These are phyloP conservation scores for Pseudotulostoma volvatum DNA, from an alignment of 495 filamentous ascomycete species.

Conservation along the genomic window DNA sequence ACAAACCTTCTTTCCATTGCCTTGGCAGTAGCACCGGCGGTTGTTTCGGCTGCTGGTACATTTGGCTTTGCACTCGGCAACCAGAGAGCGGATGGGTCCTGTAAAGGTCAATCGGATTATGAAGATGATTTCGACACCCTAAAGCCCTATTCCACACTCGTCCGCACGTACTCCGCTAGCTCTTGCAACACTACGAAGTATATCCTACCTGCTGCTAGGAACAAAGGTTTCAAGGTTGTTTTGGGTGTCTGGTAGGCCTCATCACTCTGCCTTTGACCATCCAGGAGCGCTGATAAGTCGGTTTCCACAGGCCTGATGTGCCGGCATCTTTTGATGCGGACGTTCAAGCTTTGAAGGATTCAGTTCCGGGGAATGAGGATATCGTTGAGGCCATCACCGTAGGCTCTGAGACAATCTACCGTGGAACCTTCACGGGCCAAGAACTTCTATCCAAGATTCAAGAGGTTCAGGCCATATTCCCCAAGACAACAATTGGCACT, in stretches of 20 bases:
- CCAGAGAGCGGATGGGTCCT: slow-evolving; percentile 36
- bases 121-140: slow-evolving; percentile 49
- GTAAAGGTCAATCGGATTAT: slow-evolving; percentile 51
- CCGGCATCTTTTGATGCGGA: slow-evolving; percentile 48
- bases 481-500: slow-evolving; percentile 47
- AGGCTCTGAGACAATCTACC: slow-evolving; percentile 63
- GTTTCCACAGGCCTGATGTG: slow-evolving; percentile 43
- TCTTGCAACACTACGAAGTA: slow-evolving; percentile 47
- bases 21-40: slow-evolving; percentile 27
- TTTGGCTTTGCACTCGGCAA: slow-evolving; percentile 35
- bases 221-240: slow-evolving; percentile 56
- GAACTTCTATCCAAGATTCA: slow-evolving; percentile 48
- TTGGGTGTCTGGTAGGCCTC: slow-evolving; percentile 53
- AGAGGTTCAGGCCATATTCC: slow-evolving; percentile 38
- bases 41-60: slow-evolving; percentile 23
- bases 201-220: slow-evolving; percentile 56
- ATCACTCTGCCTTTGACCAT: not conserved
- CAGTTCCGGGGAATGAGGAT: slow-evolving; percentile 35
- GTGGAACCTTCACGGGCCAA: slow-evolving; percentile 48
- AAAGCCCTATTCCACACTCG: slow-evolving; percentile 36
- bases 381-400: slow-evolving; percentile 61
- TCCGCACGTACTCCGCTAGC: slow-evolving; percentile 53
- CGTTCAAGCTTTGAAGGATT: slow-evolving; percentile 39
- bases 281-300: not conserved
- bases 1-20: slow-evolving; percentile 21